Evolutionary conservation across 768 basidiomycete species (phyloP).

Genomic region (Boletus vinaceobasis): DNA sequence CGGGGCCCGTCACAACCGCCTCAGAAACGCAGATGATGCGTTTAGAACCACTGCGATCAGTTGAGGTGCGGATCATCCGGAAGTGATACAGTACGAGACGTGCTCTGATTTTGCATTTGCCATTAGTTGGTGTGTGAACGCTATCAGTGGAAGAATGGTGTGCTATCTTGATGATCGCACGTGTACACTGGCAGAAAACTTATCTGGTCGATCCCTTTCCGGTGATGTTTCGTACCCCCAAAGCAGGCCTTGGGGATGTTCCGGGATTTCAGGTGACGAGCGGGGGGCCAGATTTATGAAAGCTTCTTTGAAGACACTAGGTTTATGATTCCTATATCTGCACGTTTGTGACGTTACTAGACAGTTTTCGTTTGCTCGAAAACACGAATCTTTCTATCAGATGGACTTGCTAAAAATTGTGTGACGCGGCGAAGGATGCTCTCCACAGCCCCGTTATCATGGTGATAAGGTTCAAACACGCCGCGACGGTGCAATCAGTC

Average conservation of each 20-base stretch:
- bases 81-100: conserved; percentile 16
- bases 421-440: background rate
- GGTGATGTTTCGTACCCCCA: conserved; percentile 4
- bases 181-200: conserved; percentile 12
- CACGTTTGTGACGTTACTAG: background rate
- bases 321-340: background rate
- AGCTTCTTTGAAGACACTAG: background rate
- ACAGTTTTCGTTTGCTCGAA: background rate
- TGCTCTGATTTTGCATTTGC: conserved; percentile 23
- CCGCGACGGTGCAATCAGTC: background rate
- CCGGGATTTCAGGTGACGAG: background rate
- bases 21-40: conserved; percentile 17
- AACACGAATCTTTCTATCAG: background rate
- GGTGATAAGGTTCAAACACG: background rate
- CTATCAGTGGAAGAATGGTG: conserved; percentile 17
- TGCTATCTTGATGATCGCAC: conserved; percentile 25
- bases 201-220: conserved; percentile 13
- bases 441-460: background rate
- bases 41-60: conserved; percentile 11
- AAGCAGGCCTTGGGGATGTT: conserved; percentile 11
- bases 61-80: conserved; percentile 28
- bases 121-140: conserved; percentile 14
- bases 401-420: background rate
- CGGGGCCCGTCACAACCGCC: background rate
- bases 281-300: background rate